Conservation (phyloP, 352 stramenopile species). For the Phytophthora citrophthora region DNA sequence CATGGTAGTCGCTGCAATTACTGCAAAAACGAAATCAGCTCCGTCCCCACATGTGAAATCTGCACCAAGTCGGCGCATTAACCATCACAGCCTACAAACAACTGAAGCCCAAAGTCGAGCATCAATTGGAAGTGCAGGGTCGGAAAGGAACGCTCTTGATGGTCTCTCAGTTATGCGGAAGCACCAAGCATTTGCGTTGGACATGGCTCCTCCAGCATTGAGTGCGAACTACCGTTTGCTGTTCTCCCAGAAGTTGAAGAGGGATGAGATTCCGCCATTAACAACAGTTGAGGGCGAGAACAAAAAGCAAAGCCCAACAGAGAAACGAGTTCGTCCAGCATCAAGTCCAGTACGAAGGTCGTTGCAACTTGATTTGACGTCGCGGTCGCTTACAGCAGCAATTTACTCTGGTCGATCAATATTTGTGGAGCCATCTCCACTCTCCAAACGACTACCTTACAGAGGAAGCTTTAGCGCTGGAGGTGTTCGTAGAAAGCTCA, state of each 20-base stretch:
- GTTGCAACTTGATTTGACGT: slow-evolving; percentile 24
- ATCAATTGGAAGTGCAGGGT: slow-evolving; percentile 7
- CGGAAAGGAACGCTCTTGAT: slow-evolving; percentile 1
- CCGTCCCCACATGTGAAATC: slow-evolving; percentile 4
- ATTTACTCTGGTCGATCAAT: slow-evolving; percentile 42
- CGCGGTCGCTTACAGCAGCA: slow-evolving; percentile 28
- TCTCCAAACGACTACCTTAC: slow-evolving; percentile 44
- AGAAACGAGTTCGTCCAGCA: slow-evolving; percentile 6
- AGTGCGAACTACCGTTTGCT: slow-evolving; percentile 29
- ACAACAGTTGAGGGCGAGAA: not conserved
- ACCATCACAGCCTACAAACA: not conserved
- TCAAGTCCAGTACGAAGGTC: slow-evolving; percentile 15
- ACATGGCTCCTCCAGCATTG: slow-evolving; percentile 20
- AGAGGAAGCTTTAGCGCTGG: slow-evolving; percentile 40
- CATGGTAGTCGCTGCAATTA: slow-evolving; percentile 34
- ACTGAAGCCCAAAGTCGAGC: slow-evolving; percentile 3
- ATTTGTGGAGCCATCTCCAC: slow-evolving; percentile 58
- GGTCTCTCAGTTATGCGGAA: slow-evolving; percentile 29
- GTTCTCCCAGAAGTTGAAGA: slow-evolving; percentile 23
- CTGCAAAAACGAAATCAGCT: slow-evolving; percentile 11
- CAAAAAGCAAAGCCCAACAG: not conserved
- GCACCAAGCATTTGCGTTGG: slow-evolving; percentile 23
- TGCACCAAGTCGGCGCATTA: not conserved
- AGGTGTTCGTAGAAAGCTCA: slow-evolving; percentile 32
- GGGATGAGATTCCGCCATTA: slow-evolving; percentile 3